Percentiles rank a stretch among this genome's conserved stretches.
These are phyloP conservation scores for Chaetothyriales sp. DNA, from an alignment of 2,329 filamentous ascomycete species.

Conservation along the genomic window DNA sequence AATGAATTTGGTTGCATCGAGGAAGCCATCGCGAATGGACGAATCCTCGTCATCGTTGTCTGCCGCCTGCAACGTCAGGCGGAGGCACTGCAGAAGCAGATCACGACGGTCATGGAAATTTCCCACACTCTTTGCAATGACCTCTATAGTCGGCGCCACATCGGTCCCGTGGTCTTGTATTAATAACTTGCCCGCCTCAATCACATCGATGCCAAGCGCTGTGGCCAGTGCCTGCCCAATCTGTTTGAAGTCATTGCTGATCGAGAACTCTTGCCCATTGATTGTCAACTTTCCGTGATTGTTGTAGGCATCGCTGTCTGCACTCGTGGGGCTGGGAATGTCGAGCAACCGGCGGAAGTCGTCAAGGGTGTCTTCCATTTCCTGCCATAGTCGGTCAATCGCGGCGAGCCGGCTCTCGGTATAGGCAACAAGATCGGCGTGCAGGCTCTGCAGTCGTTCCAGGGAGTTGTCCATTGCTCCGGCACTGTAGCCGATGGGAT, in stretches of 20 bases:
- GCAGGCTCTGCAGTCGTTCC: conserved; percentile 67
- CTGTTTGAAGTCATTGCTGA: conserved; percentile 83
- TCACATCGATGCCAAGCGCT: conserved; percentile 77
- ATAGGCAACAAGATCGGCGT: conserved; percentile 69
- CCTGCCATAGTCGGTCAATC: conserved; percentile 52
- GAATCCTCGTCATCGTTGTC: conserved; percentile 46
- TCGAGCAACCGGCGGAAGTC: conserved; percentile 61
- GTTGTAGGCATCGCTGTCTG: conserved; percentile 20
- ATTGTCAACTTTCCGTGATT: conserved; percentile 59
- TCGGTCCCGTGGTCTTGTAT: conserved; percentile 49
- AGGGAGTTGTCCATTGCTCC: conserved; percentile 51
- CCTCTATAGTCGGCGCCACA: conserved; percentile 54
- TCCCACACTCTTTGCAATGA: conserved; percentile 68
- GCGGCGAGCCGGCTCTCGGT: conserved; percentile 57
- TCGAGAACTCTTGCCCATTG: conserved; percentile 56
- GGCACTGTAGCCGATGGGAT: conserved; percentile 42
- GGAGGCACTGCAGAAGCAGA: conserved; percentile 69
- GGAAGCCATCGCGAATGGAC: conserved; percentile 40
- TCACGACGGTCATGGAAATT: conserved; percentile 77
- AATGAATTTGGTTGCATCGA: conserved; percentile 44
- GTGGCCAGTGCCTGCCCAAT: conserved; percentile 70
- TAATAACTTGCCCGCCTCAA: conserved; percentile 66
- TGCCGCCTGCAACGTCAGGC: conserved; percentile 60
- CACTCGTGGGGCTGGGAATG: conserved; percentile 59
- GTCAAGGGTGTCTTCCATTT: conserved; percentile 52